Conservation (phyloP, 257 asterid genomes). For the Prunella vulgaris region DNA sequence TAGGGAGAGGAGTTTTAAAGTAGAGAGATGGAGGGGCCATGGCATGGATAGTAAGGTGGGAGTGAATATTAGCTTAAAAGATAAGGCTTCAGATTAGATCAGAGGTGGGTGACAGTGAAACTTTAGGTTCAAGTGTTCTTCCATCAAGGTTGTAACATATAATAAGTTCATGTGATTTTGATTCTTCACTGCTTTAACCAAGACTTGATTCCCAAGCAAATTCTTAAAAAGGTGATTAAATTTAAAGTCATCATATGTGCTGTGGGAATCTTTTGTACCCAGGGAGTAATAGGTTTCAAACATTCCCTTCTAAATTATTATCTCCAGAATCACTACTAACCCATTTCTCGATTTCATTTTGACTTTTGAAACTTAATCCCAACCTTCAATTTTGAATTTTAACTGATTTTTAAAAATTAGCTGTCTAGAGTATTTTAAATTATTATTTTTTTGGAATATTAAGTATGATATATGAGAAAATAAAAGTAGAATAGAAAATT, state of each 20-base stretch:
- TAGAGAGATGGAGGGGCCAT: constrained; percentile 31
- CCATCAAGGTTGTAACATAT: constrained; percentile 13
- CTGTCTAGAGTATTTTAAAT: too few species aligned
- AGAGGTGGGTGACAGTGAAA: constrained; percentile 61
- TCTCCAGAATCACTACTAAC: too few species aligned
- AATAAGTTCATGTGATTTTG: constrained; percentile 27
- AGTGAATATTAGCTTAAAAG: constrained; percentile 84
- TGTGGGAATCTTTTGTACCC: neutral
- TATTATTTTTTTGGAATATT: too few species aligned
- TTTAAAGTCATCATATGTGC: neutral
- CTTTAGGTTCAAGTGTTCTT: constrained; percentile 66
- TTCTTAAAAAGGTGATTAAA: constrained; percentile 11
- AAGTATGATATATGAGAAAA: too few species aligned
- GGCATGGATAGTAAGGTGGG: constrained; percentile 46
- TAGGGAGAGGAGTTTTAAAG: constrained; percentile 29
- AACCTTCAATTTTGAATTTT: too few species aligned
- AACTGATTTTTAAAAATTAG: too few species aligned
- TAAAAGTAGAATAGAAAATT: too few species aligned
- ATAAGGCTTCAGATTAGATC: constrained; percentile 67
- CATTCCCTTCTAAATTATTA: too few species aligned
- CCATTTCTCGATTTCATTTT: neutral
- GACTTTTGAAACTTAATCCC: too few species aligned
- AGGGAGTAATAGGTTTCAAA: too few species aligned
- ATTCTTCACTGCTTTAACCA: constrained; percentile 30
- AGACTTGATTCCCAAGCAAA: constrained; percentile 77